Evolutionary conservation across 495 filamentous ascomycete species (phyloP).

Genomic region (Neurospora cerealis): DNA sequence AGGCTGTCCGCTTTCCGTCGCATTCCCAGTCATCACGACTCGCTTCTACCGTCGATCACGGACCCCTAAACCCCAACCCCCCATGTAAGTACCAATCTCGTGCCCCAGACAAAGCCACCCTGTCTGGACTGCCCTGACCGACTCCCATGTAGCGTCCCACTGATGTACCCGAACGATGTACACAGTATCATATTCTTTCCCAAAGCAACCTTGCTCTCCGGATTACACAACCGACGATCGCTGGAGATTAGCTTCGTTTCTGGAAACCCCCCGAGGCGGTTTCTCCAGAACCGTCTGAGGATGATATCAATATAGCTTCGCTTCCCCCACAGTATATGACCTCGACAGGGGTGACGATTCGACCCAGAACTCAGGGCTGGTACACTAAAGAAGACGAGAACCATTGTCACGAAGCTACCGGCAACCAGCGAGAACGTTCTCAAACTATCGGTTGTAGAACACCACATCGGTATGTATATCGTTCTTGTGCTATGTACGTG

Average conservation of each 20-base stretch:
- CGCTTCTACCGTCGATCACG: conserved; percentile 19
- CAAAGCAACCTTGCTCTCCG: background rate
- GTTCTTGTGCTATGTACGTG: conserved; percentile 2
- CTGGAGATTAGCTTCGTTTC: conserved; percentile 29
- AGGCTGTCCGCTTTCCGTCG: conserved; percentile 20
- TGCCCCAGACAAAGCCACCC: conserved; percentile 6
- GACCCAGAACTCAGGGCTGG: background rate
- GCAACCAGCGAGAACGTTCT: background rate
- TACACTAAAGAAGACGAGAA: background rate
- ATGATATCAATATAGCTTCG: conserved; percentile 3
- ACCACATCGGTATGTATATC: conserved; percentile 2
- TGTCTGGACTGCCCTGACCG: conserved; percentile 4
- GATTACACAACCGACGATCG: conserved; percentile 9
- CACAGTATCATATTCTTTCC: background rate
- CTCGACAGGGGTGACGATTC: background rate
- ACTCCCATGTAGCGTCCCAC: background rate
- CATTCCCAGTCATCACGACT: conserved; percentile 15
- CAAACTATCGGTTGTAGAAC: background rate
- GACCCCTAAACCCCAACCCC: conserved; percentile 17
- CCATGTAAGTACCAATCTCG: conserved; percentile 5
- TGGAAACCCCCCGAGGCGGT: conserved; percentile 14
- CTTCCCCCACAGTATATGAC: background rate
- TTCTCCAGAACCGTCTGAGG: conserved; percentile 18
- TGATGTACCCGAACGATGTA: background rate
- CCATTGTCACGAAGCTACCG: background rate